These are phyloP conservation scores for Sugiyamaella novakii DNA, from an alignment of 1,139 yeast species.

Conservation along the genomic window DNA sequence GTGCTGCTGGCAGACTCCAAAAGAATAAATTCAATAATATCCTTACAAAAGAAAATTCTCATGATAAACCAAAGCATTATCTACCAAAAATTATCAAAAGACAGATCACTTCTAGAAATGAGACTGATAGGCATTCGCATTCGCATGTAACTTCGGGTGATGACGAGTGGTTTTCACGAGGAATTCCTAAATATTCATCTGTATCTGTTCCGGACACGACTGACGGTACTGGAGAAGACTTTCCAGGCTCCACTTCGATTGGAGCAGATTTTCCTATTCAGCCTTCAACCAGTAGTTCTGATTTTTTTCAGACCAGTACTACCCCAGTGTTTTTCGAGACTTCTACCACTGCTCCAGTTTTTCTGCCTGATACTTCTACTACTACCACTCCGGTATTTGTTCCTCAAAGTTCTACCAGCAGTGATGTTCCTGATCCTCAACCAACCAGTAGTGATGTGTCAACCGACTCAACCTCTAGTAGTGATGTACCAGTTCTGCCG, in stretches of 20 bases:
- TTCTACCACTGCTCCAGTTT: no score
- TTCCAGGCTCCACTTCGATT: not conserved
- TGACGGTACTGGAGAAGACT: no score
- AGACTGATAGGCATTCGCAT: conserved; percentile 7
- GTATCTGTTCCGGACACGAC: no score
- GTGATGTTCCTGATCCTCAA: no score
- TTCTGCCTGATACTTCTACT: not conserved
- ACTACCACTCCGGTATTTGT: not conserved
- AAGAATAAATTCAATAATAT: conserved; percentile 7
- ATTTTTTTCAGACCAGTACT: no score
- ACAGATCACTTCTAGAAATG: conserved; percentile 25
- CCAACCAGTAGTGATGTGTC: not conserved
- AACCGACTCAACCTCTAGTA: not conserved
- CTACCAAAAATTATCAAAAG: conserved; percentile 22
- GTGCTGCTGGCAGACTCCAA: conserved; percentile 18
- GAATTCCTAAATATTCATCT: conserved; percentile 13
- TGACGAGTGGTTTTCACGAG: conserved; percentile 18
- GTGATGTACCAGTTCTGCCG: not conserved
- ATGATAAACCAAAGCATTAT: conserved; percentile 25
- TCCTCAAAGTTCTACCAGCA: not conserved
- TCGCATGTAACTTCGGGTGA: conserved; percentile 14
- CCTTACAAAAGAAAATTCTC: conserved; percentile 4
- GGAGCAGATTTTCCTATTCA: no score
- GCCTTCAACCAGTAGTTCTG: no score
- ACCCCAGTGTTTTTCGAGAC: no score